Evolutionary conservation across 495 filamentous ascomycete species (phyloP), one percentile per base, ranked within the genome.

Genomic region (Trypethelium eluteriae): DNA sequence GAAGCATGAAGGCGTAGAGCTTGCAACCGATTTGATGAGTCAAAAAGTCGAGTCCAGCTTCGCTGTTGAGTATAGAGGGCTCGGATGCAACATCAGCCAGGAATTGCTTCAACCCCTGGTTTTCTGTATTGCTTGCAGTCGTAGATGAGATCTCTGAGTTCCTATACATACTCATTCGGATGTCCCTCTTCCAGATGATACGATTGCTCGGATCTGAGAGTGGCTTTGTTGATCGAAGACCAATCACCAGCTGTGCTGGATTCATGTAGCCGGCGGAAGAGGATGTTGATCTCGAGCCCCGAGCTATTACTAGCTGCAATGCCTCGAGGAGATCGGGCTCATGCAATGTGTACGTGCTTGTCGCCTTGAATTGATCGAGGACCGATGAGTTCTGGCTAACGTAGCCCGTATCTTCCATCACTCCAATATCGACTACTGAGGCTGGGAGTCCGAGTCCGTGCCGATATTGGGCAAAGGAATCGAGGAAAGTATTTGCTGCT

Each of bases 31-130:
- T 18, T 59, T 35, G 53, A 36, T 59, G 25, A 5, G 53, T 59
- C 7, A 59, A 36, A 59, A 36, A 34, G 6, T 34, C 53, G 11
- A 59, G 53, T 4, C 9, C 32, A 59, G 53, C 11, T 53, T 53
- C 11, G n/a, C 5, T 25, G 11, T 53, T 53, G 49, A 53, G 49
- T 5, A 9, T 5, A 14, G 49, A 11, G 5, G 49, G 70, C 3
- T 75, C 64, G 2, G 56, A 63, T n/a, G 64, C 32, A 2, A 70
- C 66, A 6, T 62, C 59, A 7, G 47, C 38, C 14, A 75, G 53
- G 56, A 68, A 70, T n/a, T 57, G 56, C 65, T 73, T 71, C 25
- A 74, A 63, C 25, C 69, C 70, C 14, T 65, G 62, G 6, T 39
- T 32, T 41, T 66, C 41, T 41, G 56, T 35, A 50, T 39, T 46